phyloP scores from a whole-genome alignment of 2,329 filamentous ascomycete genomes.

The Phaeosphaeriaceae sp. region DNA sequence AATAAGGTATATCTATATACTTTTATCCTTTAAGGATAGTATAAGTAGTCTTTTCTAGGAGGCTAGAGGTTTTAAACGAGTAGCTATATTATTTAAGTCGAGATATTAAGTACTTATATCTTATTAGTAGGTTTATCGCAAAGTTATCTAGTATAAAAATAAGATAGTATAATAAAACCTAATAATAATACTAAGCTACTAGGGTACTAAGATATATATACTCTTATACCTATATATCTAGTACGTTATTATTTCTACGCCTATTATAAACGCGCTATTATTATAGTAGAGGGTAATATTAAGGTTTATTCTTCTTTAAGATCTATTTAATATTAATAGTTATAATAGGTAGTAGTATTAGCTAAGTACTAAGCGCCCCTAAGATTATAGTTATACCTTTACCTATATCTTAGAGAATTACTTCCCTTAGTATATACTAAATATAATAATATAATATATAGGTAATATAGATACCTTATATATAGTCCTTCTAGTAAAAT shows the following conservation, averaged over 20 bases:
- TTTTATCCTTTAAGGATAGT: conserved; percentile 7
- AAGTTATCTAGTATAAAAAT: conserved; percentile 18
- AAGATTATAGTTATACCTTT: too few species aligned
- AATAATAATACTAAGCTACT: conserved; percentile 19
- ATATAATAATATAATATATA: too few species aligned
- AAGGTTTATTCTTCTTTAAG: too few species aligned
- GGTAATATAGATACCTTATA: too few species aligned
- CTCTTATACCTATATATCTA: conserved; percentile 4
- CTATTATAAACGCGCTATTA: too few species aligned
- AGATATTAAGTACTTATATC: conserved; percentile 19
- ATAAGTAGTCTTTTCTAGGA: conserved; percentile 10
- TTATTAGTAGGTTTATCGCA: conserved; percentile 14
- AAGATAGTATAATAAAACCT: conserved; percentile 4
- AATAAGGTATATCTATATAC: conserved; percentile 7
- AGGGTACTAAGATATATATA: conserved; percentile 11
- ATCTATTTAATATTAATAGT: too few species aligned
- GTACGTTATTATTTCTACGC: background rate
- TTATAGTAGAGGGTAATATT: too few species aligned
- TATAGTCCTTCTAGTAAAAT: too few species aligned
- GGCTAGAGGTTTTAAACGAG: conserved; percentile 16
- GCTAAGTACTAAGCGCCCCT: too few species aligned
- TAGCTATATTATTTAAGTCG: conserved; percentile 15
- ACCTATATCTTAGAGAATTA: too few species aligned
- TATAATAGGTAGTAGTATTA: too few species aligned
- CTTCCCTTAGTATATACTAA: too few species aligned